Conservation (phyloP, 305 asterid genomes). For the Fraxinus sp. region DNA sequence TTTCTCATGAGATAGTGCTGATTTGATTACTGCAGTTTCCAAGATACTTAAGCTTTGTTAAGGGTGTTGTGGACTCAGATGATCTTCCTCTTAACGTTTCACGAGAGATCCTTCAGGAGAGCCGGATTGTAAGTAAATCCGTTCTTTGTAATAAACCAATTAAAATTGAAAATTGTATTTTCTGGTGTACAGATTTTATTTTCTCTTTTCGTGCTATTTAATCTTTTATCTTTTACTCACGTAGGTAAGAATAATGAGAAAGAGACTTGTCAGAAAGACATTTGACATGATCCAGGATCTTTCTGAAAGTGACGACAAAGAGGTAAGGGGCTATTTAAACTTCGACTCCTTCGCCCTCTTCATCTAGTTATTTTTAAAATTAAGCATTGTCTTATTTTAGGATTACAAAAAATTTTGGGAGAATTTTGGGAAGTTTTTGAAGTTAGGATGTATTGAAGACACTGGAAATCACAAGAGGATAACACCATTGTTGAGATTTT, state of each 20-base stretch:
- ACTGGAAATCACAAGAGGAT: conserved; percentile 91
- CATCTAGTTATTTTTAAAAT: background rate
- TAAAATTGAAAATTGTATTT: background rate
- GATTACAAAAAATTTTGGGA: conserved; percentile 97
- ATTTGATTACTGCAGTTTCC: conserved; percentile 69
- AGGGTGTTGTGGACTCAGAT: conserved; percentile 95
- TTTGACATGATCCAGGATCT: conserved; percentile 98
- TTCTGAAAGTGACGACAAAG: conserved; percentile 83
- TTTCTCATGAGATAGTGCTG: background rate
- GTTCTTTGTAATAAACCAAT: background rate
- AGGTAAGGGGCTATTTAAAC: conserved; percentile 43
- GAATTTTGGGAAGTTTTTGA: conserved; percentile 85
- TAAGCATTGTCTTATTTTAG: conserved; percentile 36
- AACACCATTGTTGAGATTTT: conserved; percentile 78
- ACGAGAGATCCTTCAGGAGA: conserved; percentile 97
- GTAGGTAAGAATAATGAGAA: conserved; percentile 95
- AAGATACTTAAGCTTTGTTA: conserved; percentile 96
- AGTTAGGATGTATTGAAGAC: conserved; percentile 97
- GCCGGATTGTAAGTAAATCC: conserved; percentile 74
- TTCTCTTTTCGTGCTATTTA: background rate
- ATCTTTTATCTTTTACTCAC: conserved; percentile 13
- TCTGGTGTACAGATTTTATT: background rate
- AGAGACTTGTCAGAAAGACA: conserved; percentile 92
- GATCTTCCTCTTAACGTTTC: conserved; percentile 98
- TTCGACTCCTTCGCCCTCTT: background rate